These are phyloP conservation scores for Elaeis oleifera DNA, from an alignment of 202 grass and related monocot genomes.

Conservation along the genomic window DNA sequence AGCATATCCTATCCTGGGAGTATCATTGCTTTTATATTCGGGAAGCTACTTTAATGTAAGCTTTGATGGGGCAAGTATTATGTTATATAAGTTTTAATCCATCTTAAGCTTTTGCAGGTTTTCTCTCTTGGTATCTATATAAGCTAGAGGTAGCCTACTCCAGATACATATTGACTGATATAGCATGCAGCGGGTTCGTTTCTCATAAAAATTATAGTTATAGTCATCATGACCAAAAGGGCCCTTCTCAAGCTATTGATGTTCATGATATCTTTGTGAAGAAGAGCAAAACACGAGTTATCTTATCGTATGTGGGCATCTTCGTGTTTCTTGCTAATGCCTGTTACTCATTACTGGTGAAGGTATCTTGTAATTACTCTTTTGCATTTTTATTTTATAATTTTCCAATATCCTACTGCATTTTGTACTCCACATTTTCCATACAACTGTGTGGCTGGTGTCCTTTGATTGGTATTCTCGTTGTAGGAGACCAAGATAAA, in stretches of 20 bases:
- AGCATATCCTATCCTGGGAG: too few species aligned
- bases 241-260: slow-evolving; percentile 21
- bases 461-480: too few species aligned
- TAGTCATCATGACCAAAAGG: slow-evolving; percentile 19
- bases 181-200: background rate
- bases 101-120: too few species aligned
- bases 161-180: too few species aligned
- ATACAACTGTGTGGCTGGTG: too few species aligned
- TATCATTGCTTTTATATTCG: too few species aligned
- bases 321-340: slow-evolving; percentile 33
- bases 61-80: too few species aligned
- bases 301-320: slow-evolving; percentile 32
- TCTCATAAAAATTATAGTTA: slow-evolving; percentile 34
- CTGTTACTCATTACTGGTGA: slow-evolving; percentile 24
- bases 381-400: background rate
- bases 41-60: too few species aligned
- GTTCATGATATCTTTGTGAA: slow-evolving; percentile 50
- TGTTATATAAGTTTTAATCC: too few species aligned
- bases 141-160: too few species aligned
- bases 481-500: background rate
- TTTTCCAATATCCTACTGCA: background rate
- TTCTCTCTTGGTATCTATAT: too few species aligned
- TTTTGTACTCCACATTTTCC: too few species aligned
- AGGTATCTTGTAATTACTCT: slow-evolving; percentile 33
- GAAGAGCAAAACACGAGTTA: slow-evolving; percentile 27